phyloP scores from a whole-genome alignment of 176 grass and related monocot species.

The Cenchrus americanus region DNA sequence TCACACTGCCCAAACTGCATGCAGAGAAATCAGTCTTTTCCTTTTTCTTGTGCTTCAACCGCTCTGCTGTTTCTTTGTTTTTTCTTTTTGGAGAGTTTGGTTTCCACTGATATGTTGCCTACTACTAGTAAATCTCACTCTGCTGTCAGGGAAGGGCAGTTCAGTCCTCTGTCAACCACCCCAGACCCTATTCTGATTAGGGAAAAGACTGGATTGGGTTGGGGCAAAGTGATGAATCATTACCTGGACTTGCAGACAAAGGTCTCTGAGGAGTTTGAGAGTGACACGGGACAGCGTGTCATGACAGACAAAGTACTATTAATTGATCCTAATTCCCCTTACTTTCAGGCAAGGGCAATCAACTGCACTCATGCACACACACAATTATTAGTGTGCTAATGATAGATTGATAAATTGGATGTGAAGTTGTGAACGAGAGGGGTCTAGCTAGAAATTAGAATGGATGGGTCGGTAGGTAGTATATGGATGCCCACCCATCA shows the following conservation, averaged over 20 bases:
- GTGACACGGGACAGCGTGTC: slow-evolving; percentile 17
- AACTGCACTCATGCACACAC: neutral
- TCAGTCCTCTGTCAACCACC: neutral
- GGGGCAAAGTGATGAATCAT: neutral
- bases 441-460: neutral
- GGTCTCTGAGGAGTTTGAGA: neutral
- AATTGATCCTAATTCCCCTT: neutral
- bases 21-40: no score
- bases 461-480: neutral
- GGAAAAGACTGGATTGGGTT: no score
- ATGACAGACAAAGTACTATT: neutral
- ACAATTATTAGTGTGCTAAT: slow-evolving; percentile 16
- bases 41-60: slow-evolving; percentile 28
- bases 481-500: slow-evolving; percentile 21
- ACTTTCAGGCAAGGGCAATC: slow-evolving; percentile 5
- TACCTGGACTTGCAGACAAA: neutral
- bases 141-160: neutral
- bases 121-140: neutral
- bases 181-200: no score
- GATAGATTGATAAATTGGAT: neutral
- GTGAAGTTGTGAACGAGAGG: neutral
- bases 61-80: no score
- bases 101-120: no score
- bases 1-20: neutral
- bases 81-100: no score